Percentiles rank a stretch among this genome's conserved stretches.
Conservation (phyloP, 2,329 filamentous ascomycete genomes). For the Pseudogymnoascus sp. region DNA sequence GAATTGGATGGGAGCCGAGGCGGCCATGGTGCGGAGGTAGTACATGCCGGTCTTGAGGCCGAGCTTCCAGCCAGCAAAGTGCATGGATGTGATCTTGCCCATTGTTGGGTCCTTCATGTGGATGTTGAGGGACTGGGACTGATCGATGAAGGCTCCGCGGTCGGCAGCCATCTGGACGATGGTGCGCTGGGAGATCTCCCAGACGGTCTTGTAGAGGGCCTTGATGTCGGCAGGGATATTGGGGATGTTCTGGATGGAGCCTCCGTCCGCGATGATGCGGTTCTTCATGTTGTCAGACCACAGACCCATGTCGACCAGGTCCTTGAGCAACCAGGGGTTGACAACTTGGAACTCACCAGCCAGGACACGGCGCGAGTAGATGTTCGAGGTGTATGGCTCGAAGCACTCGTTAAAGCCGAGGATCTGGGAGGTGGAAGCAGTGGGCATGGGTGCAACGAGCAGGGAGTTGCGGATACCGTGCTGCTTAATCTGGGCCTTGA, state of each 20-base stretch:
- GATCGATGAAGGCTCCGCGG: constrained; percentile 96
- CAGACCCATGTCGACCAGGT: constrained; percentile 92
- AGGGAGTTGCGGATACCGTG: constrained; percentile 93
- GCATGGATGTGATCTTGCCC: constrained; percentile 99
- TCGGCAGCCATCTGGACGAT: constrained; percentile 98
- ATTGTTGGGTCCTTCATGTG: constrained; percentile 99
- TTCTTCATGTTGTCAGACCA: constrained; percentile 99
- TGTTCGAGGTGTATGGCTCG: constrained; percentile 99
- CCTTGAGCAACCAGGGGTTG: constrained; percentile 97
- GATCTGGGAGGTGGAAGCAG: constrained; percentile 94
- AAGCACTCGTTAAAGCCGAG: constrained; percentile 99
- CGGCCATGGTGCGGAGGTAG: constrained; percentile 96
- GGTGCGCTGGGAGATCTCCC: constrained; percentile 94
- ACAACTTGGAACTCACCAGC: constrained; percentile 99
- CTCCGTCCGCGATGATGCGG: constrained; percentile 94
- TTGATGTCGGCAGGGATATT: constrained; percentile 96
- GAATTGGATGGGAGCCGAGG: constrained; percentile 95
- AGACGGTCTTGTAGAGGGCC: constrained; percentile 97
- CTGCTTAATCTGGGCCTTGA: constrained; percentile 87
- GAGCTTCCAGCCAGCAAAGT: constrained; percentile 98
- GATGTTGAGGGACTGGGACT: constrained; percentile 98
- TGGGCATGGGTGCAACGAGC: constrained; percentile 94
- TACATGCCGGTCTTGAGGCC: constrained; percentile 99
- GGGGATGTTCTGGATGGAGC: constrained; percentile 92
- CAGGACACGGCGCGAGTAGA: constrained; percentile 95